Conservation (phyloP, 371 early-diverging fungal species). For the Antonospora locustae region DNA sequence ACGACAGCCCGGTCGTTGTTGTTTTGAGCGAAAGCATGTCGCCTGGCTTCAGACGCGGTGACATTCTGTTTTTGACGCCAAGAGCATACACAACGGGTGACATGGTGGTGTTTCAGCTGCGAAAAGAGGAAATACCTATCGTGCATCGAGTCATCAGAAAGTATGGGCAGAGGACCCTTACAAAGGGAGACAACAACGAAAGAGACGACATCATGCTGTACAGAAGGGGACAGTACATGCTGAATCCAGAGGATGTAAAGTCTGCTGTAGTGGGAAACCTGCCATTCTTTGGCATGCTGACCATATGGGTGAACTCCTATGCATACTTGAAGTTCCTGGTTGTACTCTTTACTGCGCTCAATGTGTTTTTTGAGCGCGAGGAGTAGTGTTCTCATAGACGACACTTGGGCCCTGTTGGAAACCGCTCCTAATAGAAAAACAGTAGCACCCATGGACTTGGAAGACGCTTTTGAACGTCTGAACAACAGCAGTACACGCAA, state of each 20-base stretch:
- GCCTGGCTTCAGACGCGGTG: slow-evolving; percentile 88
- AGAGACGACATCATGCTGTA: slow-evolving; percentile 80
- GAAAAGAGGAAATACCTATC: slow-evolving; percentile 78
- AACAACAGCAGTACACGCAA: too few relatives aligned
- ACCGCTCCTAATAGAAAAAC: slow-evolving; percentile 5
- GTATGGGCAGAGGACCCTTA: slow-evolving; percentile 58
- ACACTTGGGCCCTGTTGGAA: neutral
- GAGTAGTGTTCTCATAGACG: neutral
- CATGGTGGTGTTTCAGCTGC: slow-evolving; percentile 80
- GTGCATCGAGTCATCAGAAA: slow-evolving; percentile 80
- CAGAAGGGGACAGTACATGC: slow-evolving; percentile 66
- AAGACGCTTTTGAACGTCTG: slow-evolving; percentile 3
- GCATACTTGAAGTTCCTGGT: slow-evolving; percentile 42
- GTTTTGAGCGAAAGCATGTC: slow-evolving; percentile 95
- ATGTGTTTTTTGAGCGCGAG: slow-evolving; percentile 41
- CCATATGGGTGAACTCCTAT: slow-evolving; percentile 55
- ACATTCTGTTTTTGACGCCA: slow-evolving; percentile 73
- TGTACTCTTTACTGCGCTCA: slow-evolving; percentile 20
- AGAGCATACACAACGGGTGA: slow-evolving; percentile 65
- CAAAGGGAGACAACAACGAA: slow-evolving; percentile 94
- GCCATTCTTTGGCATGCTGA: slow-evolving; percentile 85
- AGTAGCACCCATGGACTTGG: neutral
- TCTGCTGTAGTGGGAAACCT: slow-evolving; percentile 48
- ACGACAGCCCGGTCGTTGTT: slow-evolving; percentile 89
- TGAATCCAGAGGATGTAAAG: slow-evolving; percentile 39